phyloP scores from a whole-genome alignment of 2,329 filamentous ascomycete species.

The Monosporascus sp. region DNA sequence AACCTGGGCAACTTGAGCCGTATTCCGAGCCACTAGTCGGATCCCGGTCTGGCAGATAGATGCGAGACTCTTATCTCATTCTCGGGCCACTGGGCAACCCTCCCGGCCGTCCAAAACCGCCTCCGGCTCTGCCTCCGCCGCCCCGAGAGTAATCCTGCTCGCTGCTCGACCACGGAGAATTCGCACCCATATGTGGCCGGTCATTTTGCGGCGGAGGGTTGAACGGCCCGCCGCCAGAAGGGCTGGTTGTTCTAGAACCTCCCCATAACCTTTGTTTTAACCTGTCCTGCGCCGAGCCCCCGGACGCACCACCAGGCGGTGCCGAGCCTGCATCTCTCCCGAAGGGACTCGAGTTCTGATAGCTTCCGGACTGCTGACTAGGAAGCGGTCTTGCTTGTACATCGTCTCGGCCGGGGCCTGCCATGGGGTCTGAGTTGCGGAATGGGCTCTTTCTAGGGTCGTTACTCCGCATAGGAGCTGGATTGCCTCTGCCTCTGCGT shows the following conservation, averaged over 20 bases:
- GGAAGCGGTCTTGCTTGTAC: conserved; percentile 57
- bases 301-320: conserved; percentile 30
- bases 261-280: conserved; percentile 76
- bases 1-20: no score
- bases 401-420: conserved; percentile 27
- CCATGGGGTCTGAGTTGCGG: conserved; percentile 26
- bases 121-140: neutral
- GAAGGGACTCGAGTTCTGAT: conserved; percentile 50
- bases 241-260: conserved; percentile 54
- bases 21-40: no score
- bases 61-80: neutral
- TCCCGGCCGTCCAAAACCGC: neutral
- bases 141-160: neutral
- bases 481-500: conserved; percentile 36
- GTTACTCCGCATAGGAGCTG: conserved; percentile 22
- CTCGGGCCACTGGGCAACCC: conserved; percentile 1
- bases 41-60: no score
- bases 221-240: conserved; percentile 42
- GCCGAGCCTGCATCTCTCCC: conserved; percentile 27
- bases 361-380: conserved; percentile 69
- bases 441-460: conserved; percentile 31
- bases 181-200: conserved; percentile 13
- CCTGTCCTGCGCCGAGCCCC: conserved; percentile 70
- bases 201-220: conserved; percentile 33
- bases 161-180: neutral